Conservation (phyloP, 2,329 filamentous ascomycete genomes). For the Eutypella sp. region DNA sequence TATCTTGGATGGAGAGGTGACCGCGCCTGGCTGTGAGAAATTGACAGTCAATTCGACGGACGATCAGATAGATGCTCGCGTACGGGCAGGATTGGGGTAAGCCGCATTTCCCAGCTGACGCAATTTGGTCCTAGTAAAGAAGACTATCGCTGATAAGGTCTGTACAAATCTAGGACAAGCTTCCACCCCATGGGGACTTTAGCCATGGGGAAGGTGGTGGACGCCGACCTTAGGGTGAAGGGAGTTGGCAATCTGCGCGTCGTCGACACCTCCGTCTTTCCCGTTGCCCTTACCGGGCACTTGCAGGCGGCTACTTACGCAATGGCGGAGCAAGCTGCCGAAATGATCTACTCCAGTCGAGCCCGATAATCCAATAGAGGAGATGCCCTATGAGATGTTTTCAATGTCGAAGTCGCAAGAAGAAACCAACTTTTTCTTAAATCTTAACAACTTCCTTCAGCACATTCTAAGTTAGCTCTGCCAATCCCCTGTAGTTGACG, state of each 20-base stretch:
- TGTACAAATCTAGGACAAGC: constrained; percentile 10
- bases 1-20: constrained; percentile 23
- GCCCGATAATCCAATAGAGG: too few relatives aligned
- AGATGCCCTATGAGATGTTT: too few relatives aligned
- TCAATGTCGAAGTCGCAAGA: too few relatives aligned
- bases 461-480: too few relatives aligned
- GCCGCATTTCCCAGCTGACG: not conserved
- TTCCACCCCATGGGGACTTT: constrained; percentile 25
- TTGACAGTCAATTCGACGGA: constrained; percentile 7
- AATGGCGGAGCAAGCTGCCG: constrained; percentile 54
- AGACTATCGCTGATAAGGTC: not conserved
- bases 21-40: constrained; percentile 11
- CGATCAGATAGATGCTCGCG: constrained; percentile 9
- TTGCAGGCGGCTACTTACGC: constrained; percentile 47
- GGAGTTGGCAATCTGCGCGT: constrained; percentile 32
- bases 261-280: constrained; percentile 32
- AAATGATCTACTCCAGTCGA: too few relatives aligned
- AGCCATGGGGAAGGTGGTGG: constrained; percentile 30
- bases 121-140: not conserved
- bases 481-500: too few relatives aligned
- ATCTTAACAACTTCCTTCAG: too few relatives aligned
- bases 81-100: constrained; percentile 9
- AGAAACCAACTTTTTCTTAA: too few relatives aligned
- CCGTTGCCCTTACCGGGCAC: constrained; percentile 37
- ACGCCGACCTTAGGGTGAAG: constrained; percentile 29